Evolutionary conservation across 2,329 filamentous ascomycete species (phyloP).

Genomic region (Cladophialophora yegresii): DNA sequence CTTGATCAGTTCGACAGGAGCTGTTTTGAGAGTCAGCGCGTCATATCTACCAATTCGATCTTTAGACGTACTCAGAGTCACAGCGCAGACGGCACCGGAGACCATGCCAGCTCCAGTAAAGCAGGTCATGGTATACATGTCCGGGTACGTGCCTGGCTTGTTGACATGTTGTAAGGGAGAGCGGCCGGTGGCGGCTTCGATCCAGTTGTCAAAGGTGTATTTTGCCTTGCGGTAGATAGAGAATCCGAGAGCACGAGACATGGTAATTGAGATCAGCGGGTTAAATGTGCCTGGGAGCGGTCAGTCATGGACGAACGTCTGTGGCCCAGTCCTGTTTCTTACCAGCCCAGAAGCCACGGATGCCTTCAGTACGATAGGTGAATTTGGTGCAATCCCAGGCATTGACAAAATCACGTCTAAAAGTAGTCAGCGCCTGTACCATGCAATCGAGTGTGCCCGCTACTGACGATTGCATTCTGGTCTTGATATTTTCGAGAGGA

Average conservation of each 20-base stretch:
- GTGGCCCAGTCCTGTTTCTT: slow-evolving; percentile 26
- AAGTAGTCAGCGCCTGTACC: slow-evolving; percentile 13
- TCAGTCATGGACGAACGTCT: slow-evolving; percentile 5
- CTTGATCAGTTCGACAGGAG: slow-evolving; percentile 52
- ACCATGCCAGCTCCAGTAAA: slow-evolving; percentile 48
- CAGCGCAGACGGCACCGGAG: slow-evolving; percentile 47
- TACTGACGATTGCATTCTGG: slow-evolving; percentile 52
- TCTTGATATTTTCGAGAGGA: slow-evolving; percentile 53
- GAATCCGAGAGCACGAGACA: slow-evolving; percentile 50
- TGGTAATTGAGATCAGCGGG: slow-evolving; percentile 50
- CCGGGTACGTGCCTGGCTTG: slow-evolving; percentile 47
- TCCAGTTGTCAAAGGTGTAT: slow-evolving; percentile 44
- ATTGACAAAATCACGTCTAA: slow-evolving; percentile 50
- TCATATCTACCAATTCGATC: background rate
- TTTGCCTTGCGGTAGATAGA: slow-evolving; percentile 51
- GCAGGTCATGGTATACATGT: slow-evolving; percentile 45
- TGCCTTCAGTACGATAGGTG: slow-evolving; percentile 51
- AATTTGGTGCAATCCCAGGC: slow-evolving; percentile 48
- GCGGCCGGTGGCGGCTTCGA: slow-evolving; percentile 46
- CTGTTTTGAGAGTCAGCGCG: slow-evolving; percentile 35
- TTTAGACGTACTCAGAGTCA: slow-evolving; percentile 47
- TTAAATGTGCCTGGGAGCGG: slow-evolving; percentile 45
- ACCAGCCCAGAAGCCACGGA: slow-evolving; percentile 53
- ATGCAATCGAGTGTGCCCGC: background rate
- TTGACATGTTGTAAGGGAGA: slow-evolving; percentile 48